Percentiles rank a stretch among this genome's conserved stretches.
Evolutionary conservation across 2,329 filamentous ascomycete species (phyloP).

Genomic region (Cadophora gregata): DNA sequence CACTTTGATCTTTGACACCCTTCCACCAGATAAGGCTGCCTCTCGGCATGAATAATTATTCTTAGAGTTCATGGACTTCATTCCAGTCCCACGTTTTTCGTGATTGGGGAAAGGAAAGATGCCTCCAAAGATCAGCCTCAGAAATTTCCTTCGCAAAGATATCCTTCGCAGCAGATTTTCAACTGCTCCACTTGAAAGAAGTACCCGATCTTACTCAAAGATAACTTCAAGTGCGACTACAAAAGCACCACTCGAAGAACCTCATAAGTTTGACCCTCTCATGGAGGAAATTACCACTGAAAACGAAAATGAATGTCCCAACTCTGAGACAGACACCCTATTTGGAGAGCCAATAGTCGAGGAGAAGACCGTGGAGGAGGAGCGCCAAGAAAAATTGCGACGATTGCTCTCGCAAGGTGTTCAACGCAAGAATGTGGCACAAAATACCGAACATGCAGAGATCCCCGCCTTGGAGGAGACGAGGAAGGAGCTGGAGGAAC

Average conservation of each 20-base stretch:
- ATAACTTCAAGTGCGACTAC: not conserved
- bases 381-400: not conserved
- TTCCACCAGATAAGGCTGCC: too few species aligned
- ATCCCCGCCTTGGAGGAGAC: not conserved
- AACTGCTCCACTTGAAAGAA: not conserved
- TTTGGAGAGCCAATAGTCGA: not conserved
- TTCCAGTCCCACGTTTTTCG: not conserved
- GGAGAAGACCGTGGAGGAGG: not conserved
- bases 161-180: slow-evolving; percentile 2
- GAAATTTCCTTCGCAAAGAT: slow-evolving; percentile 6
- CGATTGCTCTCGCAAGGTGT: not conserved
- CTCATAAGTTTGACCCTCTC: not conserved
- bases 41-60: too few species aligned
- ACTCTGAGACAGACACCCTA: not conserved
- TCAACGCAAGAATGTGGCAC: not conserved
- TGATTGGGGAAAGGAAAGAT: not conserved
- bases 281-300: not conserved
- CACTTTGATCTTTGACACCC: too few species aligned
- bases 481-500: slow-evolving; percentile 6
- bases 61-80: not conserved
- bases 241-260: not conserved
- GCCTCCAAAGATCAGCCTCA: slow-evolving; percentile 6
- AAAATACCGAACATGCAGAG: not conserved
- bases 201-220: not conserved
- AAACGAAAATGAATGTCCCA: not conserved